phyloP scores from a whole-genome alignment of 1,139 yeast genomes.

The Geotrichum fermentans region DNA sequence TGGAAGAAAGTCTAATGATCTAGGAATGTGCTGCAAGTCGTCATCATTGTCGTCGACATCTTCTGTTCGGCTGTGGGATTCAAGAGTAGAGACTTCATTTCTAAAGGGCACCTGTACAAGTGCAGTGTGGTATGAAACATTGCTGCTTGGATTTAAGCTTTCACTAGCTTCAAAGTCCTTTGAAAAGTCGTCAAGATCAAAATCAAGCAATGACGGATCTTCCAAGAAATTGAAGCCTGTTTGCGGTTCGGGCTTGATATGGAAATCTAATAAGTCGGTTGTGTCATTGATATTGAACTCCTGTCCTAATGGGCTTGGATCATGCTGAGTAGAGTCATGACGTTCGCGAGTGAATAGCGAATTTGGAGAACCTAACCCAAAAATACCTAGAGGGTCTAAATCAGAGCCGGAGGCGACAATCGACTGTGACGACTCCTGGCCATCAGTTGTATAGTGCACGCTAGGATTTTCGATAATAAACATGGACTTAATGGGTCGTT shows the following conservation, averaged over 20 bases:
- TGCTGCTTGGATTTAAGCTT: background rate
- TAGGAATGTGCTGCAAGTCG: constrained; percentile 40
- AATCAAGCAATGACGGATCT: background rate
- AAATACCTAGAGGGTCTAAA: background rate
- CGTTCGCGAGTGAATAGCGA: background rate
- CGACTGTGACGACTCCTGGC: background rate
- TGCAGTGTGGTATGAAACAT: constrained; percentile 19
- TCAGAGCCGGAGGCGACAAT: background rate
- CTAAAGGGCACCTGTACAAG: constrained; percentile 25
- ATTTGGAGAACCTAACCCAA: background rate
- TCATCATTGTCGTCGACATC: constrained; percentile 4
- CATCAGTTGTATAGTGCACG: constrained; percentile 4
- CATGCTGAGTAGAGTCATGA: background rate
- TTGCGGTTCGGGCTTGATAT: constrained; percentile 1
- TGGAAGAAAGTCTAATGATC: constrained; percentile 52
- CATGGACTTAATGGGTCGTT: constrained; percentile 22
- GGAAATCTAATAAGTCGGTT: background rate
- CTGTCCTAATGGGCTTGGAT: background rate
- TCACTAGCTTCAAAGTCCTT: constrained; percentile 14
- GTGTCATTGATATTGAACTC: constrained; percentile 3
- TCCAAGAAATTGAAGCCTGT: background rate
- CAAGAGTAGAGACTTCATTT: constrained; percentile 7
- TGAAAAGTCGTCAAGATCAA: constrained; percentile 11
- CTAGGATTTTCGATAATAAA: constrained; percentile 25
- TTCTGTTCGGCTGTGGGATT: background rate